Evolutionary conservation across 2,329 filamentous ascomycete genomes (phyloP).

Genomic region (Seiridium cupressi): DNA sequence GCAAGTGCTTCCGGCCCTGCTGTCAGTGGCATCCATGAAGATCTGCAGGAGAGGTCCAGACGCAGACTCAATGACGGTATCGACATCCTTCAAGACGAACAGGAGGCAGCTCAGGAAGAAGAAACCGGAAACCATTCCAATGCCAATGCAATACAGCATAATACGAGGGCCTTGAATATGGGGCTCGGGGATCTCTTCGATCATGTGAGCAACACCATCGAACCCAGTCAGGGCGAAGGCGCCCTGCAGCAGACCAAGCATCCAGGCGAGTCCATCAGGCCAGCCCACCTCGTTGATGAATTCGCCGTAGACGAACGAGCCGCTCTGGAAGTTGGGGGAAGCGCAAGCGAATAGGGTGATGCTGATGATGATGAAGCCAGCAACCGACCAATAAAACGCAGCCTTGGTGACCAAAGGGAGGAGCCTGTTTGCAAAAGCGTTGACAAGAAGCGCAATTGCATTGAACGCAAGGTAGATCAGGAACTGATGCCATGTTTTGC

Average conservation of each 20-base stretch:
- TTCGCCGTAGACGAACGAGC: conserved; percentile 61
- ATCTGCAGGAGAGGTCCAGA: conserved; percentile 62
- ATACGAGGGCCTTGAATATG: conserved; percentile 22
- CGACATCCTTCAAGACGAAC: conserved; percentile 60
- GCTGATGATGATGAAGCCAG: conserved; percentile 67
- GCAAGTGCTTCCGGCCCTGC: conserved; percentile 59
- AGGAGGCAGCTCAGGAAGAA: conserved; percentile 62
- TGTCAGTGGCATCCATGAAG: conserved; percentile 60
- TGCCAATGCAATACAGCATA: conserved; percentile 55
- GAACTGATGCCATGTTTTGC: conserved; percentile 69
- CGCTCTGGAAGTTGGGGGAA: conserved; percentile 63
- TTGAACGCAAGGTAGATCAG: conserved; percentile 68
- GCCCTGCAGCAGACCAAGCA: conserved; percentile 52
- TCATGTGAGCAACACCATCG: conserved; percentile 54
- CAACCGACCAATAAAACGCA: conserved; percentile 69
- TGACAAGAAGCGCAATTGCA: conserved; percentile 59
- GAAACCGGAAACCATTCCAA: conserved; percentile 61
- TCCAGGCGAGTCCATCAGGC: conserved; percentile 64
- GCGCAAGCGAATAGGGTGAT: conserved; percentile 68
- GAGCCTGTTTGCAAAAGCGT: conserved; percentile 60
- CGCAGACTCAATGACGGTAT: conserved; percentile 51
- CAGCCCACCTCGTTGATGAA: conserved; percentile 70
- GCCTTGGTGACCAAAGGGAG: conserved; percentile 66
- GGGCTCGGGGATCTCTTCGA: conserved; percentile 56
- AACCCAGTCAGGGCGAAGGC: conserved; percentile 50